These are phyloP conservation scores for Tuber aestivum DNA, from an alignment of 495 filamentous ascomycete genomes.

Conservation along the genomic window DNA sequence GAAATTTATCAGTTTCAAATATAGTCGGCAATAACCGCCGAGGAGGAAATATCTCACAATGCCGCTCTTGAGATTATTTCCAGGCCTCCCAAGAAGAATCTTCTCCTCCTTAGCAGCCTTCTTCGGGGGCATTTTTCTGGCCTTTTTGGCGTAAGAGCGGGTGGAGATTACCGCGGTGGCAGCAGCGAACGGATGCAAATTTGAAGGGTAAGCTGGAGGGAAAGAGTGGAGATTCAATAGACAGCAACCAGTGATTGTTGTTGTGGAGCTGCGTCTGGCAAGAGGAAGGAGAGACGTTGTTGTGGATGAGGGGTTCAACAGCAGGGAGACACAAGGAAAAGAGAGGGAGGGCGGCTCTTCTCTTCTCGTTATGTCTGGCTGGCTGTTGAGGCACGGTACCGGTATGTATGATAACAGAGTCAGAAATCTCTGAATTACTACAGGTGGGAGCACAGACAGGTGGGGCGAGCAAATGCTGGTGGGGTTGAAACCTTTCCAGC, in stretches of 20 bases:
- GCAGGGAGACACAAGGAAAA: constrained; percentile 7
- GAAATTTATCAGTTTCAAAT: background rate
- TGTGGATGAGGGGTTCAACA: constrained; percentile 36
- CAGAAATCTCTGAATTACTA: background rate
- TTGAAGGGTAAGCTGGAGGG: background rate
- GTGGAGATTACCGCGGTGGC: constrained; percentile 20
- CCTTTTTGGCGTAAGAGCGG: constrained; percentile 51
- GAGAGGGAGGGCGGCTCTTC: constrained; percentile 10
- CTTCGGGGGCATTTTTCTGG: constrained; percentile 64
- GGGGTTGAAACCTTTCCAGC: background rate
- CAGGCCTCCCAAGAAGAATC: constrained; percentile 83
- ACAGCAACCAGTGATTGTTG: constrained; percentile 7
- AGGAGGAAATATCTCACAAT: constrained; percentile 68
- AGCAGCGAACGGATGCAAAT: background rate
- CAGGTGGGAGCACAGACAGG: background rate
- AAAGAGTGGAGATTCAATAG: constrained; percentile 7
- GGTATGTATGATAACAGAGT: background rate
- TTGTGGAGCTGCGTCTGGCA: constrained; percentile 25
- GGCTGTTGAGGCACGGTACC: background rate
- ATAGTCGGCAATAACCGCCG: background rate
- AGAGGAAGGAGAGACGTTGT: constrained; percentile 38
- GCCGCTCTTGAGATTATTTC: constrained; percentile 98
- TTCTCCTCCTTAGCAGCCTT: constrained; percentile 66
- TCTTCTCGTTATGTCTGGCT: background rate
- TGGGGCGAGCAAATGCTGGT: background rate